A percentile compares a stretch with the other conserved stretches of the same genome.
These are phyloP conservation scores for Gymnopus androsaceus DNA, from an alignment of 1,284 basidiomycete species.

Conservation along the genomic window DNA sequence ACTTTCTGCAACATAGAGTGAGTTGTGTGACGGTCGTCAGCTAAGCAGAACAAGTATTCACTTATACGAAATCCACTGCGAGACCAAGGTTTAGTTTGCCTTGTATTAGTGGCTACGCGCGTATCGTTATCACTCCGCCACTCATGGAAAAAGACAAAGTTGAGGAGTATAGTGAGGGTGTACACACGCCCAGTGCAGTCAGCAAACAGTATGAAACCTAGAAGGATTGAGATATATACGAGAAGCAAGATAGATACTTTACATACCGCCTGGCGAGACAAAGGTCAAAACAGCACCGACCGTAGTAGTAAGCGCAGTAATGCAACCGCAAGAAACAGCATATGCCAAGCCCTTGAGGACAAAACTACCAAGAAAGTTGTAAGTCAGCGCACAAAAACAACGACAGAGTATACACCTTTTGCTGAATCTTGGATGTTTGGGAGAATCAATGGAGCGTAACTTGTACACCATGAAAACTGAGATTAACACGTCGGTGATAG, in stretches of 20 bases:
- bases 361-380: background rate
- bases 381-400: too few relatives aligned
- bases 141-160: constrained; percentile 1
- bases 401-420: background rate
- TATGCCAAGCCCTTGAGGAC: background rate
- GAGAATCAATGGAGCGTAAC: background rate
- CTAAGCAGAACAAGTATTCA: background rate
- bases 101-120: too few relatives aligned
- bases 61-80: background rate
- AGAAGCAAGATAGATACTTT: too few relatives aligned
- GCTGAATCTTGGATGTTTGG: background rate
- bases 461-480: background rate
- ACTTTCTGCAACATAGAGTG: too few relatives aligned
- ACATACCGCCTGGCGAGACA: background rate
- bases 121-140: background rate
- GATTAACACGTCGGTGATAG: background rate
- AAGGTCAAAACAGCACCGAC: background rate
- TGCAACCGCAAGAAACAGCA: background rate
- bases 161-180: constrained; percentile 4
- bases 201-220: background rate
- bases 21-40: background rate
- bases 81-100: background rate
- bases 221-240: too few relatives aligned
- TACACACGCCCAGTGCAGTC: constrained; percentile 5
- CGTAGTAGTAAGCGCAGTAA: background rate